A percentile compares a stretch with the other conserved stretches of the same genome.
These are phyloP conservation scores for Forsythia suspensa DNA, from an alignment of 257 asterid species.

Conservation along the genomic window DNA sequence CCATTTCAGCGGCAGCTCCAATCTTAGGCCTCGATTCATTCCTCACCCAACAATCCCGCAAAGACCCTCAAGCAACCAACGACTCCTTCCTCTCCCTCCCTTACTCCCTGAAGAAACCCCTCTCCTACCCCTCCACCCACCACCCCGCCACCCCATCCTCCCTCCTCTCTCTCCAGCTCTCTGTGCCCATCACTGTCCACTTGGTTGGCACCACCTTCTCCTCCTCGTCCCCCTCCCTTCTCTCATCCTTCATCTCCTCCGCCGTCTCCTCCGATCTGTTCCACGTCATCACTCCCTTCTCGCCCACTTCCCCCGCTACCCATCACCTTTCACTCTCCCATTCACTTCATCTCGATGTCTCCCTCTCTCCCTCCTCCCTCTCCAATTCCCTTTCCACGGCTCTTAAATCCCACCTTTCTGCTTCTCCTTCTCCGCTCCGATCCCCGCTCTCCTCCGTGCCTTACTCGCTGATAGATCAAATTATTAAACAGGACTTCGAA, in stretches of 20 bases:
- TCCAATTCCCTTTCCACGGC: conserved; percentile 47
- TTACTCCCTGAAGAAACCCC: conserved; percentile 53
- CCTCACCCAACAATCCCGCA: conserved; percentile 59
- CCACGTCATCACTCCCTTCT: conserved; percentile 86
- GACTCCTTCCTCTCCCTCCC: conserved; percentile 67
- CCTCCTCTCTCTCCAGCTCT: conserved; percentile 55
- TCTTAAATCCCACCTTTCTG: conserved; percentile 48
- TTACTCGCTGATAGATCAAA: conserved; percentile 48
- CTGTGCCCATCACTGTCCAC: conserved; percentile 71
- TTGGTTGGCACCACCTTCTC: conserved; percentile 74
- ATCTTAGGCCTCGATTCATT: conserved; percentile 74
- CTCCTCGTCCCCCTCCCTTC: conserved; percentile 58
- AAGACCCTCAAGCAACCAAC: conserved; percentile 66
- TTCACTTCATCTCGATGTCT: conserved; percentile 65
- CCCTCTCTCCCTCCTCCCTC: conserved; percentile 49
- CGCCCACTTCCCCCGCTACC: conserved; percentile 22
- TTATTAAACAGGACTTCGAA: conserved; percentile 60
- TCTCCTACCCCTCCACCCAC: conserved; percentile 40
- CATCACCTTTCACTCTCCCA: conserved; percentile 81
- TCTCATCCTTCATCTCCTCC: conserved; percentile 65
- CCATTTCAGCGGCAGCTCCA: conserved; percentile 45
- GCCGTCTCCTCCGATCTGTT: conserved; percentile 74
- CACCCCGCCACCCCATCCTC: conserved; percentile 53
- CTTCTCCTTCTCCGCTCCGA: conserved; percentile 55
- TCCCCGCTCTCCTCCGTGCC: conserved; percentile 62